Evolutionary conservation across 495 filamentous ascomycete species (phyloP).

Genomic region (Aspergillus ostianus): DNA sequence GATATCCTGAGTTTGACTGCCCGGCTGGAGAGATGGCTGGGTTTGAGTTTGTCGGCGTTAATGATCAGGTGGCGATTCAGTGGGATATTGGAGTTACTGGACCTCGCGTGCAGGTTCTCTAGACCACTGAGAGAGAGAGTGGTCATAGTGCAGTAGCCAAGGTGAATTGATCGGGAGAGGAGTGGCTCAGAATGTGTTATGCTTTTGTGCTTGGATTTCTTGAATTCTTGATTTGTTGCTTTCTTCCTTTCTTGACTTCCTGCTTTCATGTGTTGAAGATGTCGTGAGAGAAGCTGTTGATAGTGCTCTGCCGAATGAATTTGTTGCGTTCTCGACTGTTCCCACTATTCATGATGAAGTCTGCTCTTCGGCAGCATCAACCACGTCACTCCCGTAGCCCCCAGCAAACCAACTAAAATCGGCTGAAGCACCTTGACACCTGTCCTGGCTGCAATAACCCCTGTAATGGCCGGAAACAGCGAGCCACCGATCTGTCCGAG

Average conservation of each 20-base stretch:
- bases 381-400: constrained; percentile 32
- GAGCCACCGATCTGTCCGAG: constrained; percentile 30
- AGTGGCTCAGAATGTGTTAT: background rate
- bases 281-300: background rate
- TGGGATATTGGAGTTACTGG: constrained; percentile 21
- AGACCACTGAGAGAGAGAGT: too few relatives aligned
- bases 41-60: constrained; percentile 19
- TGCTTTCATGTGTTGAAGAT: background rate
- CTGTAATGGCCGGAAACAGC: constrained; percentile 30
- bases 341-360: background rate
- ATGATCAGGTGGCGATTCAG: constrained; percentile 12
- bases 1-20: constrained; percentile 12
- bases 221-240: too few relatives aligned
- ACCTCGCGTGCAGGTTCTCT: constrained; percentile 11
- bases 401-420: constrained; percentile 30
- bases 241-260: background rate
- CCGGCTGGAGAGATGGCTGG: constrained; percentile 13
- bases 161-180: background rate
- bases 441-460: constrained; percentile 23
- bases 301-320: background rate
- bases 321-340: background rate
- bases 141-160: background rate
- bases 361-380: constrained; percentile 35
- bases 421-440: constrained; percentile 34
- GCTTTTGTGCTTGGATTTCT: too few relatives aligned